Conservation (phyloP, 768 basidiomycete species). For the Vararia minispora region DNA sequence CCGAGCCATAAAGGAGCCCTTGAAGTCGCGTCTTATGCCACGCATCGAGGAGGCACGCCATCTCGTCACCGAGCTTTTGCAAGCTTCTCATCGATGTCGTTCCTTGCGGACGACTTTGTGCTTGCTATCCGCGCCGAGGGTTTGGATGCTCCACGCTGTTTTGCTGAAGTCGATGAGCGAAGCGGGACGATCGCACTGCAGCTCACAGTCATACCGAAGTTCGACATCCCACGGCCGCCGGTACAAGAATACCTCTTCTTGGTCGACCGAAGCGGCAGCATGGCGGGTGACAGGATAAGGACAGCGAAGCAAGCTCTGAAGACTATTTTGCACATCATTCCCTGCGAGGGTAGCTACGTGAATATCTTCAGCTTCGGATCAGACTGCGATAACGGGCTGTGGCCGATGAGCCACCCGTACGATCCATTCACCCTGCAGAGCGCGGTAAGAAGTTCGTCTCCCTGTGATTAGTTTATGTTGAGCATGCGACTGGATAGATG, state of each 20-base stretch:
- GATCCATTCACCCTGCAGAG: conserved; percentile 18
- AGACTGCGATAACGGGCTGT: conserved; percentile 20
- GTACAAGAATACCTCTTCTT: conserved; percentile 51
- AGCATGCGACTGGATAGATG: conserved; percentile 21
- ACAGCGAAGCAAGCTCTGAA: conserved; percentile 36
- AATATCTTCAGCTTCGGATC: conserved; percentile 49
- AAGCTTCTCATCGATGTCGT: conserved; percentile 27
- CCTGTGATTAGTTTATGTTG: neutral
- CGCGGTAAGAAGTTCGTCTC: conserved; percentile 24
- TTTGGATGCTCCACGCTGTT: conserved; percentile 43
- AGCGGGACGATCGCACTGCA: conserved; percentile 36
- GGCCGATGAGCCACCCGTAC: conserved; percentile 25
- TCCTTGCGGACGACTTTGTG: conserved; percentile 40
- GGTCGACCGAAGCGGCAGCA: conserved; percentile 48
- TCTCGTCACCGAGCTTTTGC: conserved; percentile 32
- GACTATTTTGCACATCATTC: conserved; percentile 39
- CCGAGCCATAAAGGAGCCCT: conserved; percentile 32
- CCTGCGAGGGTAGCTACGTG: conserved; percentile 30
- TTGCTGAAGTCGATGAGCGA: conserved; percentile 31
- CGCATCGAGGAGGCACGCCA: conserved; percentile 20
- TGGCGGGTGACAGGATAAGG: conserved; percentile 30
- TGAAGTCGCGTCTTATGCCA: conserved; percentile 23
- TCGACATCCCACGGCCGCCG: conserved; percentile 28
- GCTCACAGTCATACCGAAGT: conserved; percentile 43
- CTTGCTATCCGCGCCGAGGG: conserved; percentile 35